Evolutionary conservation across 495 filamentous ascomycete species (phyloP), one percentile per base, ranked within the genome.

Genomic region (Parathielavia appendiculata): DNA sequence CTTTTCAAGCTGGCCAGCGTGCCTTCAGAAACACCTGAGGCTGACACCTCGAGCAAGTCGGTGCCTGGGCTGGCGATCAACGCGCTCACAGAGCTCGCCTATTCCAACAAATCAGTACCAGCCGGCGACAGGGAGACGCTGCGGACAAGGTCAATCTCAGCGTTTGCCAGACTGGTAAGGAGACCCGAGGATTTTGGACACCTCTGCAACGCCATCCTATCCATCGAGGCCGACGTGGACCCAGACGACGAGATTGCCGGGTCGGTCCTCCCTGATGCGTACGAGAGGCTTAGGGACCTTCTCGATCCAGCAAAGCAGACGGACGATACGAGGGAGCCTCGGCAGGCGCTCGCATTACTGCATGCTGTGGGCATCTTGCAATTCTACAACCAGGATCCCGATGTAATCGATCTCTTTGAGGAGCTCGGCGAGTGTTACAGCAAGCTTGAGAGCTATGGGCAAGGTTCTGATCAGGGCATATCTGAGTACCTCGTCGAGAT

Each of bases 291-390:
- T 47, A 79, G 83, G 63, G 85, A 86, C 56, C 72, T 92, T 5
- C 78, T 86, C n/a, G 84, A 84, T 66, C 80, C 81, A 63, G 72
- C 78, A 51, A 68, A 76, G n/a, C 68, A 74, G 56, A 63, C 72
- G 17, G 60, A 71, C 7, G 63, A 45, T 22, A 67, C 73, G 51
- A 66, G 71, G 34, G 73, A 46, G 0, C 64, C 74, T 59, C 70
- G 72, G 5, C 73, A 83, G 40, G 87, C 89, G 0, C 86, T 95
- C 59, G 84, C 85, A 44, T 78, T 97, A 9, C 76, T 97, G 9
- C 92, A 93, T 69, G 88, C 89, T n/a, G 78, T 95, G 56, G 86
- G 87, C 2, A 81, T 97, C 48, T 71, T 97, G 34, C 89, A 96
- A 66, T 79, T 96, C n/a, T 92, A 93, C 73, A 88, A 90, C 64